A percentile compares a stretch with the other conserved stretches of the same genome.
phyloP scores from a whole-genome alignment of 805 yeast genomes.

The Metschnikowia colocasiae region DNA sequence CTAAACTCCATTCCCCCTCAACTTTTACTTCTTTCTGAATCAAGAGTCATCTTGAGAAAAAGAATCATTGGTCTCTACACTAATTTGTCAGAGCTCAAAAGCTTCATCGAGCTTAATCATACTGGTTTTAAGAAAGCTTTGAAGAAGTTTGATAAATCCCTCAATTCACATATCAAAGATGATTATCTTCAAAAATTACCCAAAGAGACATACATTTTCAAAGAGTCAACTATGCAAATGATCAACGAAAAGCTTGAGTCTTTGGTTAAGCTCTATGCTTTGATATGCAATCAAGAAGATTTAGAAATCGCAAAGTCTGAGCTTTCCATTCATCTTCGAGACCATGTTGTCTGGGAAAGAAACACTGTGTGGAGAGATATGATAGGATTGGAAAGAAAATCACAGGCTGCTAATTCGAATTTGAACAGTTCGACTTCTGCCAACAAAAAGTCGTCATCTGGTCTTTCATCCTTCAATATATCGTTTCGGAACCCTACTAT shows the following conservation, averaged over 20 bases:
- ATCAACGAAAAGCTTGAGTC: slow-evolving; percentile 33
- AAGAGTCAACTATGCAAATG: slow-evolving; percentile 26
- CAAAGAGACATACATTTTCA: slow-evolving; percentile 37
- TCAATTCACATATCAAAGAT: slow-evolving; percentile 42
- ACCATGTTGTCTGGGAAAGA: slow-evolving; percentile 55
- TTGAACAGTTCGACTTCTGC: slow-evolving; percentile 1
- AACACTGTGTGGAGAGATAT: slow-evolving; percentile 56
- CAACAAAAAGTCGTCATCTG: slow-evolving; percentile 11
- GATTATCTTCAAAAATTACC: slow-evolving; percentile 47
- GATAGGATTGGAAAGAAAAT: slow-evolving; percentile 68
- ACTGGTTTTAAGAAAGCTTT: slow-evolving; percentile 53
- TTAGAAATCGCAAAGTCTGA: slow-evolving; percentile 49
- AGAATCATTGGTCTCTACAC: slow-evolving; percentile 43
- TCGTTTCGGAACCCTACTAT: slow-evolving; percentile 25
- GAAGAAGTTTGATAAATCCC: slow-evolving; percentile 51
- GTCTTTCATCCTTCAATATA: slow-evolving; percentile 15
- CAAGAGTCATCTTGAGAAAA: slow-evolving; percentile 46
- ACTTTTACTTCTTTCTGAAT: slow-evolving; percentile 35
- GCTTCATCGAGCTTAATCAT: slow-evolving; percentile 48
- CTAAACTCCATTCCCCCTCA: slow-evolving; percentile 17
- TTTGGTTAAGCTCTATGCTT: slow-evolving; percentile 29
- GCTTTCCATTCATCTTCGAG: slow-evolving; percentile 53
- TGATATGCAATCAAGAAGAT: slow-evolving; percentile 35
- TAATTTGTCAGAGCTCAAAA: slow-evolving; percentile 46
- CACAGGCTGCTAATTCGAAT: slow-evolving; percentile 59